These are phyloP conservation scores for Acer negundo DNA, from an alignment of 345 rosid species.

Conservation along the genomic window DNA sequence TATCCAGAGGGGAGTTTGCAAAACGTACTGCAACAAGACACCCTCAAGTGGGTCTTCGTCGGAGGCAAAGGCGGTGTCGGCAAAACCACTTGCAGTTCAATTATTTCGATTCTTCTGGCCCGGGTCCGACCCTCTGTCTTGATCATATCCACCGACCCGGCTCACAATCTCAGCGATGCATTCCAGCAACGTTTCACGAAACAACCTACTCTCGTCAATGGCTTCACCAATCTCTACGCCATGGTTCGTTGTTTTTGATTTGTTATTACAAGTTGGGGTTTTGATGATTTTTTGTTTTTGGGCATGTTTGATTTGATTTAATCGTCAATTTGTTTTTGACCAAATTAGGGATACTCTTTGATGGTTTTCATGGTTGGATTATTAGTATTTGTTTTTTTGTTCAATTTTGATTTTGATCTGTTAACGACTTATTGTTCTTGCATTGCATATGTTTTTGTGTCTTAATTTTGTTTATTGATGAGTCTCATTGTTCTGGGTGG, in stretches of 20 bases:
- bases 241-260: constrained; percentile 53
- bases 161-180: constrained; percentile 99
- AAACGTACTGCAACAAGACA: constrained; percentile 85
- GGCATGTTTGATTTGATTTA: neutral
- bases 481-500: neutral
- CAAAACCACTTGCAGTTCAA: constrained; percentile 96
- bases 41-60: constrained; percentile 96
- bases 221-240: constrained; percentile 90
- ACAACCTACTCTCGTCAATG: constrained; percentile 83
- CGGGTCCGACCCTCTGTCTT: constrained; percentile 85
- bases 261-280: neutral
- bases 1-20: constrained; percentile 68
- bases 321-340: neutral
- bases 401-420: neutral
- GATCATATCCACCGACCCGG: constrained; percentile 99
- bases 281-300: neutral
- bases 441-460: neutral
- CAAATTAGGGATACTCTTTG: constrained; percentile 8
- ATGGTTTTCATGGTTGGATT: neutral
- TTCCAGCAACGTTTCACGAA: constrained; percentile 96
- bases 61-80: constrained; percentile 99
- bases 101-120: constrained; percentile 77
- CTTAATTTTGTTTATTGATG: neutral
- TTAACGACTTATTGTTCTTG: neutral
- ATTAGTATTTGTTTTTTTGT: neutral